These are phyloP conservation scores for Kalanchoe fedtschenkoi DNA, from an alignment of 164 flowering plant species.

Conservation along the genomic window DNA sequence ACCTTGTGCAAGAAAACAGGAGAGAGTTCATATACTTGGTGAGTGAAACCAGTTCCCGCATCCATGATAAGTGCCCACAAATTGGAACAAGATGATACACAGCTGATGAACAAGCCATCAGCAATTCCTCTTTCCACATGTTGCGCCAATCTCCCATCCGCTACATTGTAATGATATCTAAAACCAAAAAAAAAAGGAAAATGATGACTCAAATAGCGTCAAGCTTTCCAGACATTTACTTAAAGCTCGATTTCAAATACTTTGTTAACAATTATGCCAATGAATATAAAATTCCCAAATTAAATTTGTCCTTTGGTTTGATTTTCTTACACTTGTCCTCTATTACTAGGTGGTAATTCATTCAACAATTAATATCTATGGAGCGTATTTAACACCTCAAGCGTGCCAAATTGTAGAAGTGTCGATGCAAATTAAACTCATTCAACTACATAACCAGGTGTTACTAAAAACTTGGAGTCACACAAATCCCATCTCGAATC, in stretches of 20 bases:
- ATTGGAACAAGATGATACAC: constrained; percentile 81
- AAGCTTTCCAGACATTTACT: neutral
- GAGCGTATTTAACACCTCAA: neutral
- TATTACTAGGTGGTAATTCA: too few species aligned
- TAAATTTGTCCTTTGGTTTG: too few species aligned
- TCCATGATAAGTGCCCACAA: constrained; percentile 94
- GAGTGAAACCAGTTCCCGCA: constrained; percentile 76
- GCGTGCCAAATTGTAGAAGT: neutral
- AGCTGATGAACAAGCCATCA: constrained; percentile 73
- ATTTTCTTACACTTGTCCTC: too few species aligned
- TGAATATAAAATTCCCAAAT: neutral
- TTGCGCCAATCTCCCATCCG: constrained; percentile 66
- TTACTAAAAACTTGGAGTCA: neutral
- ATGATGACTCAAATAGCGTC: neutral
- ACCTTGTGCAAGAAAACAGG: constrained; percentile 81
- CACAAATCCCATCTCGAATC: neutral
- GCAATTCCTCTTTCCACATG: constrained; percentile 78
- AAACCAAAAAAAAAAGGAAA: neutral
- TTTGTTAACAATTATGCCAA: neutral
- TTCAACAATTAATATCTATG: neutral
- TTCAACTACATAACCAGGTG: neutral
- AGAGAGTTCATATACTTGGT: constrained; percentile 69
- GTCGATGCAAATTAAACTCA: neutral
- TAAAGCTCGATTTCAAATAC: neutral
- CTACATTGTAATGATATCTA: constrained; percentile 87